Evolutionary conservation across 805 yeast species (phyloP).

Genomic region (Barnettozyma botsteinii): DNA sequence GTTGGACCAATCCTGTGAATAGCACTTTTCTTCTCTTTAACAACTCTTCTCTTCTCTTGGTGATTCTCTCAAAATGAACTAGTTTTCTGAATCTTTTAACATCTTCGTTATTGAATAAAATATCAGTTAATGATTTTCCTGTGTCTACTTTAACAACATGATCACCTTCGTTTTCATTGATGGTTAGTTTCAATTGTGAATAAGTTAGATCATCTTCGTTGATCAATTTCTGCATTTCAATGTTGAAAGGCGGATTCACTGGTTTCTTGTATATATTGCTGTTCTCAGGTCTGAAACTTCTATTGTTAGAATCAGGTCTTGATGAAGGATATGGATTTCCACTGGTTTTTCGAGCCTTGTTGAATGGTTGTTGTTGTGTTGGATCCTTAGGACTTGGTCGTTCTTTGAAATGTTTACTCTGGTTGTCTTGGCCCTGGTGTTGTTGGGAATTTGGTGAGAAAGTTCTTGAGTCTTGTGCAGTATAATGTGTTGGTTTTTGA

Average conservation of each 20-base stretch:
- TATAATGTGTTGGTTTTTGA: too few relatives aligned
- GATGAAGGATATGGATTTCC: neutral
- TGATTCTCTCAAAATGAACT: slow-evolving; percentile 5
- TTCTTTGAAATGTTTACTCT: too few relatives aligned
- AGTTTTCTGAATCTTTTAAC: slow-evolving; percentile 7
- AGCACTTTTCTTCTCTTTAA: slow-evolving; percentile 10
- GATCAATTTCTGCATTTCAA: slow-evolving; percentile 1
- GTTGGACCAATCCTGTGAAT: slow-evolving; percentile 1
- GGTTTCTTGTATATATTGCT: too few relatives aligned
- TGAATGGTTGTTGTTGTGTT: too few relatives aligned
- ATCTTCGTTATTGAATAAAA: slow-evolving; percentile 6
- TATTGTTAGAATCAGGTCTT: neutral
- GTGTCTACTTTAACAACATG: neutral
- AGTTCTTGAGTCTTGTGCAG: too few relatives aligned
- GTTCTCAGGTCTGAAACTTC: neutral
- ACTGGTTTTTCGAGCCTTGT: neutral
- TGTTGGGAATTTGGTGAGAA: neutral
- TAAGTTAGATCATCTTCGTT: slow-evolving; percentile 5
- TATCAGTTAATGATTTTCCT: slow-evolving; percentile 2
- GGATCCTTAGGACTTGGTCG: neutral
- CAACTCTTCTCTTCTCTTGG: slow-evolving; percentile 9
- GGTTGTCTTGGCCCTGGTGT: too few relatives aligned
- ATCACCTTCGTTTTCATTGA: too few relatives aligned
- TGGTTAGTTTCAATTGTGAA: neutral
- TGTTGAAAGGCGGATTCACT: neutral